Conservation (phyloP, 1,284 basidiomycete species). For the Puccinia brachypodii region DNA sequence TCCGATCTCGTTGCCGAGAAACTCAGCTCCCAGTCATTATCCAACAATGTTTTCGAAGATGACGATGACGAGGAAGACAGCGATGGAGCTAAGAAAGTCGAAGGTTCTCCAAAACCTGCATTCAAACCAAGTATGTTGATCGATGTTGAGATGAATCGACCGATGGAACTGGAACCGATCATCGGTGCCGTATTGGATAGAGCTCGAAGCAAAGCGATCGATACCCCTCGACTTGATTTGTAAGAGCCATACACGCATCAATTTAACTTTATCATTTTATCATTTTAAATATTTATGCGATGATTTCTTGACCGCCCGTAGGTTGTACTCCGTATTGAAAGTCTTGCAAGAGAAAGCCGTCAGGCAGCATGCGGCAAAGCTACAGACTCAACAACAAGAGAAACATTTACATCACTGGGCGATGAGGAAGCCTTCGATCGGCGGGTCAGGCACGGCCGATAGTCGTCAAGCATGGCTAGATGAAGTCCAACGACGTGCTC, state of each 20-base stretch:
- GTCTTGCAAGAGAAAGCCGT: slow-evolving; percentile 41
- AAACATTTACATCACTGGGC: slow-evolving; percentile 46
- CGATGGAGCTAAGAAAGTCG: not conserved
- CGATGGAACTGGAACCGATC: slow-evolving; percentile 45
- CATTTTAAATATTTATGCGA: too few species aligned
- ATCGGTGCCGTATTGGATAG: slow-evolving; percentile 40
- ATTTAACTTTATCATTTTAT: not conserved
- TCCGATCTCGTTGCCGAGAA: not conserved
- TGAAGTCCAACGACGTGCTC: slow-evolving; percentile 31
- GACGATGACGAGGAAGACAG: slow-evolving; percentile 21
- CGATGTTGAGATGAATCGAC: slow-evolving; percentile 41
- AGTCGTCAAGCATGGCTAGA: slow-evolving; percentile 41
- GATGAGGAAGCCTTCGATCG: slow-evolving; percentile 43
- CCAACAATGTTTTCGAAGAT: slow-evolving; percentile 18
- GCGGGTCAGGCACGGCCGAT: slow-evolving; percentile 34
- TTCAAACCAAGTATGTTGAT: slow-evolving; percentile 45
- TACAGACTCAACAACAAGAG: slow-evolving; percentile 33
- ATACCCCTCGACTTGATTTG: slow-evolving; percentile 45
- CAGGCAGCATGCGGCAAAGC: slow-evolving; percentile 16
- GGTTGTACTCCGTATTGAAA: slow-evolving; percentile 43
- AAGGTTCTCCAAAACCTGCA: not conserved
- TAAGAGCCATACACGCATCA: too few species aligned
- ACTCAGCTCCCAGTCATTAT: not conserved
- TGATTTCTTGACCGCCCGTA: too few species aligned
- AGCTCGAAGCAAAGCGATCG: slow-evolving; percentile 38